These are phyloP conservation scores for Yarrowia keelungensis DNA, from an alignment of 805 yeast genomes.

Conservation along the genomic window DNA sequence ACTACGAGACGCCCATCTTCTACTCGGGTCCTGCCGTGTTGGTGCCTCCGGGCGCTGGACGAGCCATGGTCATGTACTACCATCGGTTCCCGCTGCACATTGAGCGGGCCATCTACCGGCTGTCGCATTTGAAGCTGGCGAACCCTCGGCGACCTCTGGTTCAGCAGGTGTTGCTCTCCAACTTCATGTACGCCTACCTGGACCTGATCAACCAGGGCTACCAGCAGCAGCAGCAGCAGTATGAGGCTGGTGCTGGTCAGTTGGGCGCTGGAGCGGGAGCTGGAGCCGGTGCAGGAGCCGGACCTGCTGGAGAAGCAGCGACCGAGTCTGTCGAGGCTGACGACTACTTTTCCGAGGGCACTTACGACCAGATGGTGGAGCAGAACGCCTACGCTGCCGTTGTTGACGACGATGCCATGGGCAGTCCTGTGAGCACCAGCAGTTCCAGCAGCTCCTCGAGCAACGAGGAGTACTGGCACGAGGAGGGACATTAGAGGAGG, in stretches of 20 bases:
- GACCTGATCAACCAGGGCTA: constrained; percentile 87
- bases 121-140: constrained; percentile 91
- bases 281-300: not conserved
- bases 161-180: constrained; percentile 91
- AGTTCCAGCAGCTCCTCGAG: constrained; percentile 23
- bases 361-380: constrained; percentile 35
- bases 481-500: constrained; percentile 18
- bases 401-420: constrained; percentile 20
- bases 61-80: constrained; percentile 50
- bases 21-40: constrained; percentile 35
- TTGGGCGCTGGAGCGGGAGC: not conserved
- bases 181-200: constrained; percentile 97
- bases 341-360: constrained; percentile 30
- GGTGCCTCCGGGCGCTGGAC: constrained; percentile 31
- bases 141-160: constrained; percentile 89
- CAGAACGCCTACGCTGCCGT: constrained; percentile 33
- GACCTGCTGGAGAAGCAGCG: not conserved
- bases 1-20: constrained; percentile 36
- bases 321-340: constrained; percentile 17
- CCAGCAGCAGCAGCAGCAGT: constrained; percentile 48
- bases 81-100: constrained; percentile 89
- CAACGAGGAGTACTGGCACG: constrained; percentile 38
- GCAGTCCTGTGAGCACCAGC: constrained; percentile 33
- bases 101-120: constrained; percentile 91
- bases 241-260: constrained; percentile 18